Evolutionary conservation across 2,329 filamentous ascomycete genomes (phyloP), one percentile per base, ranked within the genome.

Genomic region (Onygena corvina): DNA sequence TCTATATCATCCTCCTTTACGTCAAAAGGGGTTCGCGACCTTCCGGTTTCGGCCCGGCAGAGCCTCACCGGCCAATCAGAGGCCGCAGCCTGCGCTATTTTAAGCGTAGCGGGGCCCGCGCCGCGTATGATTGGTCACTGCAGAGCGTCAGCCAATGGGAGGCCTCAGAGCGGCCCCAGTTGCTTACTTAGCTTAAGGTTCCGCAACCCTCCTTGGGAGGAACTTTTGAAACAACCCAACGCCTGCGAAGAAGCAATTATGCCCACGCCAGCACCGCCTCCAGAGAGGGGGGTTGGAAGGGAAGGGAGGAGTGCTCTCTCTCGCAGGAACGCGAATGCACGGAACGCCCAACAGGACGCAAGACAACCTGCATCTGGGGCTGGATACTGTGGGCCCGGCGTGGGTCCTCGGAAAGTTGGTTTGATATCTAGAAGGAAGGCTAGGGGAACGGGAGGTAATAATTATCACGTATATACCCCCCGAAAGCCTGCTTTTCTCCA

Each of bases 161-260:
- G 8, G 4, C 20, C 8, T 4, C n/a, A 21, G 6, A 12, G 11
- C 36, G 11, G 36, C 36, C 36, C 8, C 20, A 23, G 36, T 23
- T 40, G 36, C 36, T 40, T 40, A 40, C 36, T 40, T 40, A 40
- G n/a, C 20, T 40, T 40, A 25, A 40, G 36, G 36, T 40, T 40
- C n/a, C n/a, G n/a, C n/a, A n/a, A n/a, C n/a, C n/a, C n/a, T n/a
- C n/a, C n/a, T n/a, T n/a, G n/a, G n/a, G n/a, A n/a, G n/a, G n/a
- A n/a, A n/a, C n/a, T n/a, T n/a, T n/a, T n/a, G n/a, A n/a, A n/a
- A n/a, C n/a, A n/a, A 40, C 21, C 36, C 6, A n/a, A 5, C 27
- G 11, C 36, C 21, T 21, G 18, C 25, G 36, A 40, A 40, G 25
- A 18, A 40, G 18, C 35, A 38, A 23, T n/a, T n/a, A n/a, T 20